A percentile compares a stretch with the other conserved stretches of the same genome.
Evolutionary conservation across 1,284 basidiomycete species (phyloP).

Genomic region (Apiotrichum domesticum): DNA sequence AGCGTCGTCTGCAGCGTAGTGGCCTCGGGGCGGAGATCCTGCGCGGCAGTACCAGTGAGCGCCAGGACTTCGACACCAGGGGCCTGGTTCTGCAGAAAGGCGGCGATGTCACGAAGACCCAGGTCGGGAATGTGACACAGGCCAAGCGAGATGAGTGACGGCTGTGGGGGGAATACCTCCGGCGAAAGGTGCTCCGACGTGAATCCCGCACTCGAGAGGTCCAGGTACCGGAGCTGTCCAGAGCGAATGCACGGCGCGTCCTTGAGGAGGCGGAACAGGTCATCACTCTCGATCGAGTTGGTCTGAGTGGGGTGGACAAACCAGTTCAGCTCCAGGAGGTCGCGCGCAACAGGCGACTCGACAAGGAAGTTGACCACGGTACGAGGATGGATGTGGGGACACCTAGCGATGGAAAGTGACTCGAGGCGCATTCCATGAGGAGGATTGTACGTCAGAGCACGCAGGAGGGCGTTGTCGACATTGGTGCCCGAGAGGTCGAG

Average conservation of each 20-base stretch:
- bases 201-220: conserved; percentile 76
- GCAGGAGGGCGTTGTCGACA: conserved; percentile 55
- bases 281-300: conserved; percentile 65
- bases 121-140: conserved; percentile 76
- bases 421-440: conserved; percentile 59
- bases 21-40: conserved; percentile 53
- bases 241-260: conserved; percentile 73
- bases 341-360: conserved; percentile 56
- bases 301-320: conserved; percentile 83
- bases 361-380: conserved; percentile 72
- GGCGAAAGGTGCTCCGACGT: conserved; percentile 56
- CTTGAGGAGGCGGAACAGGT: conserved; percentile 65
- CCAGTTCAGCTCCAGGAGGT: conserved; percentile 73
- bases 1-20: conserved; percentile 45
- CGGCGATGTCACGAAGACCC: conserved; percentile 60
- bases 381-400: conserved; percentile 72
- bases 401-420: conserved; percentile 81
- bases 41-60: conserved; percentile 66
- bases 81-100: conserved; percentile 66
- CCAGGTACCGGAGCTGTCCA: conserved; percentile 76
- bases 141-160: conserved; percentile 74
- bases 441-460: conserved; percentile 51
- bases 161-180: conserved; percentile 58
- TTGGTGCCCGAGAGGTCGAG: conserved; percentile 58
- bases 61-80: conserved; percentile 79